A percentile compares a stretch with the other conserved stretches of the same genome.
These are phyloP conservation scores for Wickerhamia fluorescens DNA, from an alignment of 805 yeast genomes.

Conservation along the genomic window DNA sequence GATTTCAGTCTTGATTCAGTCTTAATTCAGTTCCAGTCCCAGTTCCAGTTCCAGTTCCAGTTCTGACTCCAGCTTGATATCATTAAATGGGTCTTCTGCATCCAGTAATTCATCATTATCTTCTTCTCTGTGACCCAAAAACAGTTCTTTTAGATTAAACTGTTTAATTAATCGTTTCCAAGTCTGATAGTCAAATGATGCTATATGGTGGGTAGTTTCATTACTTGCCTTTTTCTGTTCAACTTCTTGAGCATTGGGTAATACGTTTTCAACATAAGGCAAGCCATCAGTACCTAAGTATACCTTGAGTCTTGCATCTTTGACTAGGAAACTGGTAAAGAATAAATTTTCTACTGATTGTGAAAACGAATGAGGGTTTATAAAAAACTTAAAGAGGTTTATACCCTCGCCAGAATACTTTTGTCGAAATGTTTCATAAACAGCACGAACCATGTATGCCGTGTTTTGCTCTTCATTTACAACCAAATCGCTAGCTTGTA, in stretches of 20 bases:
- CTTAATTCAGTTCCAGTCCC: too few relatives aligned
- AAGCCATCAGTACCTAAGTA: constrained; percentile 42
- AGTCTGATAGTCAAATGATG: constrained; percentile 58
- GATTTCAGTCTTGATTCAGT: too few relatives aligned
- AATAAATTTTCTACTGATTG: constrained; percentile 82
- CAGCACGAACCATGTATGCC: constrained; percentile 52
- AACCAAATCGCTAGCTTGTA: constrained; percentile 45
- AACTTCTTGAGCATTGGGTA: constrained; percentile 9
- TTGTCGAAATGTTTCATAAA: constrained; percentile 35
- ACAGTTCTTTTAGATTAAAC: constrained; percentile 50
- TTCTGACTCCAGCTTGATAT: too few relatives aligned
- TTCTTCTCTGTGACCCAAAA: constrained; percentile 38
- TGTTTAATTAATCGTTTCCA: constrained; percentile 55
- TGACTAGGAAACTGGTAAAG: constrained; percentile 70
- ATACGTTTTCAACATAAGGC: constrained; percentile 36
- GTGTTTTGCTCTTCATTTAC: constrained; percentile 52
- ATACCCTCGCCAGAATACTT: constrained; percentile 34
- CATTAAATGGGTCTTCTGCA: too few relatives aligned
- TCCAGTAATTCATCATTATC: constrained; percentile 19
- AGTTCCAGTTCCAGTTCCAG: too few relatives aligned
- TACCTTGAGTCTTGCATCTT: constrained; percentile 59
- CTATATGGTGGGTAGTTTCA: constrained; percentile 55
- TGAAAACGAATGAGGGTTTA: constrained; percentile 71
- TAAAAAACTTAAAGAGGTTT: constrained; percentile 56
- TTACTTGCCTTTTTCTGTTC: constrained; percentile 17